Percentiles rank a stretch among this genome's conserved stretches.
Conservation (phyloP, 371 early-diverging fungal genomes). For the Cladochytrium tenue region DNA sequence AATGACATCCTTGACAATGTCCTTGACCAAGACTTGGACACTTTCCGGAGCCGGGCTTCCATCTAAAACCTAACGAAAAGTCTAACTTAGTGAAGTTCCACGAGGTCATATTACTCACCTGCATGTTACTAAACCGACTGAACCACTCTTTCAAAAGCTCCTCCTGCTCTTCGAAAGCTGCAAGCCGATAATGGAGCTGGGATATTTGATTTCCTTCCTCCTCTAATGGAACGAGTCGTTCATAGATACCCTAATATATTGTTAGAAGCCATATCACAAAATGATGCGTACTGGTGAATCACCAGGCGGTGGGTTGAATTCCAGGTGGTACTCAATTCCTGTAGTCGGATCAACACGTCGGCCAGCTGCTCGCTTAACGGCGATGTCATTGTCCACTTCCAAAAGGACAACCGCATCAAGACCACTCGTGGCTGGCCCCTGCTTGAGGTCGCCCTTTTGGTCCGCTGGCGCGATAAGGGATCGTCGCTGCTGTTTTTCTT, state of each 20-base stretch:
- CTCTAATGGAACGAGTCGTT: constrained; percentile 38
- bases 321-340: constrained; percentile 50
- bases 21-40: constrained; percentile 16
- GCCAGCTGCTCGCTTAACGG: constrained; percentile 44
- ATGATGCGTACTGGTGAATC: constrained; percentile 32
- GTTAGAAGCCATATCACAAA: not conserved
- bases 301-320: constrained; percentile 49
- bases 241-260: constrained; percentile 38
- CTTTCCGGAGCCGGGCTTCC: constrained; percentile 12
- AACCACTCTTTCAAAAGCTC: constrained; percentile 53
- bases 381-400: constrained; percentile 52
- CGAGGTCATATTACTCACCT: constrained; percentile 15
- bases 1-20: constrained; percentile 21
- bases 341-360: constrained; percentile 49
- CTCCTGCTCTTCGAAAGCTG: constrained; percentile 52
- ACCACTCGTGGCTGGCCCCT: constrained; percentile 30
- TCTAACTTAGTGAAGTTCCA: not conserved
- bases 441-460: constrained; percentile 13
- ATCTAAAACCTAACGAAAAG: constrained; percentile 29
- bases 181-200: constrained; percentile 52
- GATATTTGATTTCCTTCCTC: constrained; percentile 34
- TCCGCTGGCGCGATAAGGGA: constrained; percentile 41
- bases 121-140: constrained; percentile 43
- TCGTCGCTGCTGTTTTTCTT: constrained; percentile 16
- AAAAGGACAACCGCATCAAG: constrained; percentile 50